Evolutionary conservation across 306 rosid genomes (phyloP), one percentile per base, ranked within the genome.

Genomic region (Ormosia emarginata): DNA sequence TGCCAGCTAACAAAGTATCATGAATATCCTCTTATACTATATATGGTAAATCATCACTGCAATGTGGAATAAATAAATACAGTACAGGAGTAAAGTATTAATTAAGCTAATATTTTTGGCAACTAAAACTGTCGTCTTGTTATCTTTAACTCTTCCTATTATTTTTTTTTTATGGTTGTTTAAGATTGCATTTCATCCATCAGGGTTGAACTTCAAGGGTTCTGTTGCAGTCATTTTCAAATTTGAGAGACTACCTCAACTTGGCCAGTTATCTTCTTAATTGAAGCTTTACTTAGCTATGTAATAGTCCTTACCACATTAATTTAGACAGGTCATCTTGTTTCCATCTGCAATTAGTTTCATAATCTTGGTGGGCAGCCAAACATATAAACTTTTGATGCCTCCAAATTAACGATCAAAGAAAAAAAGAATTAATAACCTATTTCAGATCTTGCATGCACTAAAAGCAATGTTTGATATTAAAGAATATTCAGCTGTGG

Each of bases 201-300:
- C 78, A 41, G 64, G 32, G 56, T 47, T 52, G 79, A 85, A 46
- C 73, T 76, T 62, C 5, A 77, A 80, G 53, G 85, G 57, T 73
- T 81, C 68, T 53, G 79, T 55, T 65, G 83, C 7, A 12, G 78
- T 88, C 89, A 5, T 40, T 84, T 72, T 90, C 85, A 88, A 80
- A 81, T 66, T 78, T 84, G 85, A 84, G 85, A 71, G 82, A 79
- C 78, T 84, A 88, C 86, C 87, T 88, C 85, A 80, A 65, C 84
- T 65, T 64, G 78, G 79, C 53, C 64, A 47, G 56, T 82, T 79
- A 24, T 72, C 70, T 64, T 63, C 59, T 75, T 64, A 47, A 14
- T 70, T 73, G n/a, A 77, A 66, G 64, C 81, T 76, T 80, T 81
- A 79, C 81, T 84, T 74, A 41, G 63, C 24, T 44, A 84, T 76